A percentile compares a stretch with the other conserved stretches of the same genome.
These are phyloP conservation scores for Pleurotus tuber-regium DNA, from an alignment of 768 basidiomycete genomes.

Conservation along the genomic window DNA sequence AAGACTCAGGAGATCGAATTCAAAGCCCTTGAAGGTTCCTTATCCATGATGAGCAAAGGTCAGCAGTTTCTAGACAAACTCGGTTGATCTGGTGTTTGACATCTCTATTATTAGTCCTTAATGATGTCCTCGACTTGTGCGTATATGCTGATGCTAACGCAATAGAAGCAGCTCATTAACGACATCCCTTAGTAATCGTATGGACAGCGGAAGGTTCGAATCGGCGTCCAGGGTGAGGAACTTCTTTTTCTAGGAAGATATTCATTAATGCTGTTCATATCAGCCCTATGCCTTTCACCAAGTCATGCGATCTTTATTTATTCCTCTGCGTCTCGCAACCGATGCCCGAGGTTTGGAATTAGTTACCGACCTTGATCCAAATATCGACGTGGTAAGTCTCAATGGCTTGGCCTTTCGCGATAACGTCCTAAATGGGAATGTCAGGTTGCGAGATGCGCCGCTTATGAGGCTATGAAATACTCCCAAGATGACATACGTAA, in stretches of 20 bases:
- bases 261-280: slow-evolving; percentile 9
- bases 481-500: slow-evolving; percentile 34
- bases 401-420: too few relatives aligned
- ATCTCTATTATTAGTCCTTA: slow-evolving; percentile 47
- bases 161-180: neutral
- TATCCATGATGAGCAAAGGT: slow-evolving; percentile 90
- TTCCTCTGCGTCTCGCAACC: slow-evolving; percentile 65
- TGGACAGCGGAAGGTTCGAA: slow-evolving; percentile 86
- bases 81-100: slow-evolving; percentile 9
- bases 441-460: slow-evolving; percentile 57
- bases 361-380: slow-evolving; percentile 63
- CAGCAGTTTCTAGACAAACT: slow-evolving; percentile 14
- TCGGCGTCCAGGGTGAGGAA: slow-evolving; percentile 48
- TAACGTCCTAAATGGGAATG: too few relatives aligned
- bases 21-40: slow-evolving; percentile 74
- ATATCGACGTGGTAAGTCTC: slow-evolving; percentile 61
- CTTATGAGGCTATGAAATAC: slow-evolving; percentile 60
- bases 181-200: slow-evolving; percentile 56
- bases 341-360: slow-evolving; percentile 67
- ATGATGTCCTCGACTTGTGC: slow-evolving; percentile 80
- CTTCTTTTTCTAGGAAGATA: slow-evolving; percentile 6
- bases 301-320: slow-evolving; percentile 70
- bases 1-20: slow-evolving; percentile 86
- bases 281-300: slow-evolving; percentile 77
- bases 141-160: slow-evolving; percentile 25